phyloP scores from a whole-genome alignment of 768 basidiomycete species.

The Panaeolus papilionaceus region DNA sequence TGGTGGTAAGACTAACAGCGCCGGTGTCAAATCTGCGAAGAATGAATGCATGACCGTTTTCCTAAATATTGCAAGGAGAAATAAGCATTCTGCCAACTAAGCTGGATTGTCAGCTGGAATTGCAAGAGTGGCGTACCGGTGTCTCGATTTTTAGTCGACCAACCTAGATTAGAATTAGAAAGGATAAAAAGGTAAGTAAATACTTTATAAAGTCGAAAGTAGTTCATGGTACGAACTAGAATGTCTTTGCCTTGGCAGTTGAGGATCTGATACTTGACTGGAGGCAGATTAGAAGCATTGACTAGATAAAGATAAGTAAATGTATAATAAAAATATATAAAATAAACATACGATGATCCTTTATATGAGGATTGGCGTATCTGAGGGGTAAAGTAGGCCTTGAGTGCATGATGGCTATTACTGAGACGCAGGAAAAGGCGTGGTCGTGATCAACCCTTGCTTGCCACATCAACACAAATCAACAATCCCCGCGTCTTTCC shows the following conservation, averaged over 20 bases:
- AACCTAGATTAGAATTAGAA: constrained; percentile 53
- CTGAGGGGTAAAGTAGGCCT: constrained; percentile 60
- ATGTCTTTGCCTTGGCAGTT: constrained; percentile 88
- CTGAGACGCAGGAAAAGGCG: constrained; percentile 25
- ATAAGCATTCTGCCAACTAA: constrained; percentile 26
- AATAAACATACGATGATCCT: constrained; percentile 44
- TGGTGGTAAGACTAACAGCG: constrained; percentile 91
- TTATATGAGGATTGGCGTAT: constrained; percentile 57
- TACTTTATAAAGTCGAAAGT: constrained; percentile 3
- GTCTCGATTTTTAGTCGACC: constrained; percentile 85
- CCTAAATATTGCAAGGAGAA: constrained; percentile 45
- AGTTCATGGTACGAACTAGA: constrained; percentile 55
- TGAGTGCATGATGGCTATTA: constrained; percentile 38
- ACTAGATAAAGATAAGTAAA: constrained; percentile 35
- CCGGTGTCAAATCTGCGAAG: constrained; percentile 93
- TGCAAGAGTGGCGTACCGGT: constrained; percentile 56
- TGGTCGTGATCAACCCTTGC: constrained; percentile 18
- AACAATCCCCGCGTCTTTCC: constrained; percentile 35
- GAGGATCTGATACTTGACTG: constrained; percentile 92
- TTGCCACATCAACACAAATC: constrained; percentile 36
- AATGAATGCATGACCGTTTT: constrained; percentile 88
- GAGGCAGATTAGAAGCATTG: constrained; percentile 52
- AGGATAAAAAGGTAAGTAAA: constrained; percentile 3
- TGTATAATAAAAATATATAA: constrained; percentile 12
- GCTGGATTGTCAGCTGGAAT: constrained; percentile 18